phyloP scores from a whole-genome alignment of 2,329 filamentous ascomycete genomes.

The Exophiala calicioides region DNA sequence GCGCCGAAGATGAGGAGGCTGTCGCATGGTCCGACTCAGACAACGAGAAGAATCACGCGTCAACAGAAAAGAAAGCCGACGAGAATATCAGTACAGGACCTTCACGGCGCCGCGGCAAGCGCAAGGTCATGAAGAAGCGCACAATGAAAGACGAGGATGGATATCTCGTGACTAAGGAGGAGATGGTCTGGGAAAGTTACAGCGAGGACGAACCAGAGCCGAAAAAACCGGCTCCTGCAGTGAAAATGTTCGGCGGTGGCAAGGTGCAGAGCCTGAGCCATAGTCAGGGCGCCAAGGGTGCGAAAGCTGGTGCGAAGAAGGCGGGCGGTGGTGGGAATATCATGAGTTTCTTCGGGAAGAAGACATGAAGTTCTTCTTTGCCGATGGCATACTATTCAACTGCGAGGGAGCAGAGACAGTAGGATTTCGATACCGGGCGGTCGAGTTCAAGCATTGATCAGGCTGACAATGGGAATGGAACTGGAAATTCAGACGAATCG shows the following conservation, averaged over 20 bases:
- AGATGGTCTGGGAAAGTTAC: conserved; percentile 85
- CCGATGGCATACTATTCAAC: too few species aligned
- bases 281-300: conserved; percentile 15
- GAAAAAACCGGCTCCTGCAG: too few species aligned
- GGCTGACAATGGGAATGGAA: too few species aligned
- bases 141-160: conserved; percentile 85
- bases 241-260: too few species aligned
- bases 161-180: conserved; percentile 86
- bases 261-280: conserved; percentile 49
- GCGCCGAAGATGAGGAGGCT: conserved; percentile 56
- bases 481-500: too few species aligned
- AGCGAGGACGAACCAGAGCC: conserved; percentile 78
- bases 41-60: conserved; percentile 30
- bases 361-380: conserved; percentile 43
- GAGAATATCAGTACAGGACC: too few species aligned
- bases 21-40: conserved; percentile 39
- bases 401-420: too few species aligned
- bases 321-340: conserved; percentile 71
- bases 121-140: conserved; percentile 84
- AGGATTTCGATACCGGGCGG: too few species aligned
- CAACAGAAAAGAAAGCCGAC: conserved; percentile 39
- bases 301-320: conserved; percentile 41
- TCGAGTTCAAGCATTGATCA: too few species aligned
- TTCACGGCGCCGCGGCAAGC: conserved; percentile 72
- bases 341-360: conserved; percentile 90